Base-by-base conservation (phyloP, 192 early-diverging fungal species). In the Geranomyces variabilis region DNA sequence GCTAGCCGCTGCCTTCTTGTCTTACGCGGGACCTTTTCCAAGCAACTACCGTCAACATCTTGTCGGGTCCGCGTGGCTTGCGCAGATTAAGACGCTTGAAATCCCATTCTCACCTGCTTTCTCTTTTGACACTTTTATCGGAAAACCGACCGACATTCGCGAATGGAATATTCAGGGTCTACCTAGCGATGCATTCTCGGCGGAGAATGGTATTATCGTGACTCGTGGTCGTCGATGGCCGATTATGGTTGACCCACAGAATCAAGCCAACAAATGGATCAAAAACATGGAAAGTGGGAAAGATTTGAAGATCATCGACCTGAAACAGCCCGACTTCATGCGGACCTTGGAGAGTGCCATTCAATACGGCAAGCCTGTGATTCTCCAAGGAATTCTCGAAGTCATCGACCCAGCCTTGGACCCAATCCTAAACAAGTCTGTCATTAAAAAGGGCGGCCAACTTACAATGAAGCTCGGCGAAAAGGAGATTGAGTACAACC, bases 241-340 rank as follows among this genome's bases (percentile, higher is more conserved):
- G 5, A 62, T 88, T 31, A 86, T 88, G 79, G 76, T 88, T 76
- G 86, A 88, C 62, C 86, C 86, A 14, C 86, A 88, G 65, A 80
- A 80, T 0, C 86, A 88, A 71, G 86, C 86, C 49, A 88, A 88
- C 68, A 85, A 70, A 43, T 88, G 86, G 86, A 86, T 88, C 57
- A 88, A 84, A 69, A 88, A 83, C 66, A 82, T 87, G 82, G 86
- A 88, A 55, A 36, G 63, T 9, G 85, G 85, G 66, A 43, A 79
- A 9, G 82, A 83, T 36, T 70, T 88, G n/a, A 85, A 81, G 71
- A 78, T 88, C 43, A 88, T 88, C 48, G 84, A 88, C 63, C 70
- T 88, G 41, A 86, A 85, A 26, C 80, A 87, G 64, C 46, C 72
- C 10, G 86, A 83, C 68, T 88, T 84, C 68, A 65, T 83, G 67